Evolutionary conservation across 805 yeast species (phyloP), one percentile per base, ranked within the genome.

Genomic region (Maudiozyma serrabonitensis): DNA sequence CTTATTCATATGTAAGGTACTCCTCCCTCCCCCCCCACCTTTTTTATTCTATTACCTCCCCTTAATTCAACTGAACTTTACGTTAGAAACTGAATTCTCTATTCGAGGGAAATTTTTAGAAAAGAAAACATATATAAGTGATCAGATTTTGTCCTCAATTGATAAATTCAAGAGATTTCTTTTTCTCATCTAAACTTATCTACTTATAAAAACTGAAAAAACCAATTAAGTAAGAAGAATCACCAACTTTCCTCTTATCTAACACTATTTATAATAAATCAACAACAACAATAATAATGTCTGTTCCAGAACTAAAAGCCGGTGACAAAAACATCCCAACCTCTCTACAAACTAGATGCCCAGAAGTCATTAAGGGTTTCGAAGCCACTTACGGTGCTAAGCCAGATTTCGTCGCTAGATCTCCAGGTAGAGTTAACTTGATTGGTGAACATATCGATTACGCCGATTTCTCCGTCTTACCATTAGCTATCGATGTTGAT

Each of bases 361-460:
- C 52, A 35, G 43, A 46, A 16, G 43, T 58, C 15, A 39, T 45
- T 31, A 45, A 48, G 16, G 49, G 50, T 26, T 58, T 58, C 50
- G 53, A 51, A 49, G 28, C 52, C 8, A 45, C 53, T 2, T 76
- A 70, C 54, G 71, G 65, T 46, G 55, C 55, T 16, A 57, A 57
- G 25, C 57, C 61, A 4, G 74, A 71, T 34, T 75, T 80, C 58
- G 64, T 79, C 38, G 68, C 81, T 21, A 70, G 88, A 46, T 77
- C 85, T 15, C 89, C 90, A n/a, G 89, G 89, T 32, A 69, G 90
- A 56, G 89, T 83, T 47, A 83, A 82, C 61, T 68, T 83, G 51
- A 80, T 83, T 49, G 89, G 90, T 37, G 89, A 83, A 55, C 90
- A 83, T 60, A 78, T 83, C 49, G 89, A 83, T 66, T 83, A 82